Evolutionary conservation across 352 stramenopile genomes (phyloP), one percentile per base, ranked within the genome.

Genomic region (Phytophthora hybrid): DNA sequence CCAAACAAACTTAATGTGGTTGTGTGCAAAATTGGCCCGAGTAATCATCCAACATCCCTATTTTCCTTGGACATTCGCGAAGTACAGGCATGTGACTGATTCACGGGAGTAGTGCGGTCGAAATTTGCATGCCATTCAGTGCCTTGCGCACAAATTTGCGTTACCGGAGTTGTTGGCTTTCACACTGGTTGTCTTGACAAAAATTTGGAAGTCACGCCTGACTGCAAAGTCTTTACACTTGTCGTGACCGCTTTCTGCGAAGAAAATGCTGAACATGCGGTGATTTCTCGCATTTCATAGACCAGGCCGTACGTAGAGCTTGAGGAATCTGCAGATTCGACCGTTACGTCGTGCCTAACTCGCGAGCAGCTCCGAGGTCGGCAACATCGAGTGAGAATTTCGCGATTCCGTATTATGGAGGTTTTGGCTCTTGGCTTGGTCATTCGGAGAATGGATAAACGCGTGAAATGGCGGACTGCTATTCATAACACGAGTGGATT

Each of bases 141-240:
- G 59, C 58, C 32, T 73, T 73, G 59, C 52, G 55, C 19, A 3
- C 18, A 39, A 47, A 68, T 52, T 68, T 0, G 57, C 47, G 18
- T 72, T 72, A 16, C 58, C 58, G 37, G 29, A 63, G 13, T 68
- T 68, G 3, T 59, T 68, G 1, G 23, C 5, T 8, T 73, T 58
- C 0, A 67, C 37, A 18, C 58, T 68, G 0, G 21, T 46, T 11
- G 58, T 51, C 2, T 63, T 23, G 11, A 63, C 66, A 29, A 63
- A 63, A 26, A 68, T 23, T 18, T 63, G 66, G 18, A 68, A 68
- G 8, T 39, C 52, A 14, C 29, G 55, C 31, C 23, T 18, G 2
- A 63, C 2, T 1, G 66, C 51, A 16, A 73, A 63, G 0, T 21
- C 29, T 14, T 68, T 68, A 31, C 16, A 19, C 41, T 19, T 49